Evolutionary conservation across 441 rosid genomes (phyloP), one percentile per base, ranked within the genome.

Genomic region (Adansonia gregorii): DNA sequence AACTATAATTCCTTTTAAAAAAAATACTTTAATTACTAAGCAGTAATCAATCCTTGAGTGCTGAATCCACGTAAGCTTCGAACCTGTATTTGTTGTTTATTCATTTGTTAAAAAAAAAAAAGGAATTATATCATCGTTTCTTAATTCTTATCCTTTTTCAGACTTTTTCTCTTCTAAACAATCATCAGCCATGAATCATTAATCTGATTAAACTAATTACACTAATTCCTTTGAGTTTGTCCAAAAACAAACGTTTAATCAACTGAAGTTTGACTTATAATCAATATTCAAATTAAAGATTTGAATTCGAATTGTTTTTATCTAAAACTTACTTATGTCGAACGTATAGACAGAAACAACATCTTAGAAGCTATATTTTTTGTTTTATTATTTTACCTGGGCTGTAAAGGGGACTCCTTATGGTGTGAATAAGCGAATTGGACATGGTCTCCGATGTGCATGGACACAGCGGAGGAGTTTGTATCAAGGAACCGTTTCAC

Each of bases 351-450:
- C 0, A n/a, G 31, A n/a, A 45, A 45, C 15, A 19, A 46, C 52
- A 48, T 14, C 8, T 0, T 19, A 67, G 5, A 8, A 41, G 45
- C 10, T 43, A 24, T 24, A 24, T 24, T 24, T 24, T 45, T 73
- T 56, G 2, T 4, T 12, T n/a, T 59, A 43, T 22, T 56, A 1
- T 43, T 22, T 76, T 85, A 95, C 99, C 99, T 92, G 11, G 97
- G 99, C 56, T 78, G 89, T 17, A 91, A 83, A 78, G 83, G 70
- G 71, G 89, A 88, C 89, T 93, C 89, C 80, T 83, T 83, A 72
- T 89, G 90, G 85, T 93, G 98, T 69, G 93, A 91, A 78, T 84
- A 94, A 12, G 92, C 93, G 75, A 95, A 78, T 78, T 91, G 94
- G 22, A 84, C 96, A 79, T 86, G 46, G 56, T 92, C 95, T 1